Evolutionary conservation across 306 rosid genomes (phyloP), one percentile per base, ranked within the genome.

Genomic region (Abrus precatorius): DNA sequence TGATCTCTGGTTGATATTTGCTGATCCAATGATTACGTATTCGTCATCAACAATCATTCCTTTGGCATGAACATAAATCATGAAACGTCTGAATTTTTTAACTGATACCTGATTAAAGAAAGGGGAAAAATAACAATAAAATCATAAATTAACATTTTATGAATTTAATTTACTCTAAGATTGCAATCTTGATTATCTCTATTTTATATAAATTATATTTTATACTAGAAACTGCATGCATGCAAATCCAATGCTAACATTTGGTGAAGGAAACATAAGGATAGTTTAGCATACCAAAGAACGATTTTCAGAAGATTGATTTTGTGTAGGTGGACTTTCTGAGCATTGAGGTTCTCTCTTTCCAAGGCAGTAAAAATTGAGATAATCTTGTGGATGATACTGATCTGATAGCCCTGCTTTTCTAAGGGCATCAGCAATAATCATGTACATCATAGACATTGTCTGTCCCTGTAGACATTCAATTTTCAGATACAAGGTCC

Each of bases 1-100:
- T 71, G 97, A 91, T 83, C 97, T 88, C 69, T 91, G 97, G 70
- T 91, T 91, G 57, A 91, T 91, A 70, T 89, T 91, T 82, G 97
- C 94, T 61, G 97, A 91, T 78, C 97, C 93, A 87, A 89, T 74
- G 29, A 91, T 83, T 13, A 91, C 88, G 36, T 76, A 91, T 56
- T 87, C 89, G 27, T 91, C 93, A 67, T 91, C 97, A 57, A 89
- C 89, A 69, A 91, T 69, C 91, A 91, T 91, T 69, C 94, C 97
- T 85, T 91, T 91, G 6, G 97, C 89, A 53, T 91, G 97, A 56
- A 91, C 93, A 72, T 91, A 91, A 38, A 91, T 86, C 92, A 91
- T 91, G 69, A 89, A 91, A 52, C 97, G 90, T 32, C 87, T 80
- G 62, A 54, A 86, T 80, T 88, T 91, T 30, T 68, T 87, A 10